phyloP scores from a whole-genome alignment of 106 monocot genomes.

The Acorus calamus region DNA sequence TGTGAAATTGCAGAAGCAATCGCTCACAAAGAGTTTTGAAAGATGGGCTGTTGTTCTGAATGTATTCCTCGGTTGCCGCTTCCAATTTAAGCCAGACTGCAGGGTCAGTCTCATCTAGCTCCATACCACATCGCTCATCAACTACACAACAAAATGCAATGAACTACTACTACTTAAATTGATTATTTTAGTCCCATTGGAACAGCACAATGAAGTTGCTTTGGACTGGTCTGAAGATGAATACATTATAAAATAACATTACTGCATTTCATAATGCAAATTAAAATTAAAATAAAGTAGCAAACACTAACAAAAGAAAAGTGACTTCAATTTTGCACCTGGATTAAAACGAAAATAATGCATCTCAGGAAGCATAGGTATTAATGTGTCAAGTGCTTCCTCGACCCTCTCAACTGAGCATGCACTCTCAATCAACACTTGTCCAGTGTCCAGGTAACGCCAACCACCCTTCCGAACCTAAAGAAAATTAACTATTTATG shows the following conservation, averaged over 20 bases:
- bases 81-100: conserved; percentile 89
- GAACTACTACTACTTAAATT: no score
- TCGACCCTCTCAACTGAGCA: conserved; percentile 93
- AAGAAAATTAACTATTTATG: background rate
- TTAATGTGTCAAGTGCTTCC: conserved; percentile 73
- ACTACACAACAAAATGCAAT: conserved; percentile 20
- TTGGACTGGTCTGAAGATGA: background rate
- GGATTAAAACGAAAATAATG: conserved; percentile 96
- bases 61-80: conserved; percentile 91
- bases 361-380: conserved; percentile 84
- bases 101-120: conserved; percentile 98
- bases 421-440: conserved; percentile 96
- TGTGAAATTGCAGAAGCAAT: conserved; percentile 34
- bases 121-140: conserved; percentile 94
- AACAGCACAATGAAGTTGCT: no score
- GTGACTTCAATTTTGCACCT: conserved; percentile 23
- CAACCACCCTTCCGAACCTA: conserved; percentile 96
- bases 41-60: conserved; percentile 37
- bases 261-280: background rate
- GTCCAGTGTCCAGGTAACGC: conserved; percentile 97
- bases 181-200: no score
- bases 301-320: background rate
- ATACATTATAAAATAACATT: background rate
- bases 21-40: conserved; percentile 64
- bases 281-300: background rate